Evolutionary conservation across 2,329 filamentous ascomycete species (phyloP).

Genomic region (Ophiostoma populinum): DNA sequence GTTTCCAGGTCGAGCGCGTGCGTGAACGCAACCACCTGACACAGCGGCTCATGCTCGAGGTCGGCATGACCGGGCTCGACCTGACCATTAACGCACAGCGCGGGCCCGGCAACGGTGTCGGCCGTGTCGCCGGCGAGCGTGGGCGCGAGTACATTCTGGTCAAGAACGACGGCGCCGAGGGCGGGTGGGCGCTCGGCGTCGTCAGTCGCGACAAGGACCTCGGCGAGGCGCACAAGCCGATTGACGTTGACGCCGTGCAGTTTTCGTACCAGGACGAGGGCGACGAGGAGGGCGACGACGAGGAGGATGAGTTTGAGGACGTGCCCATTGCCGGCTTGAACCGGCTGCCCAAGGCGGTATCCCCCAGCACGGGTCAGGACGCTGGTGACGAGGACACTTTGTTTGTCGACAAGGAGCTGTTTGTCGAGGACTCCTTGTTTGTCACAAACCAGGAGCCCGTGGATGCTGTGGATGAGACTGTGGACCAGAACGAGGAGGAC

Average conservation of each 20-base stretch:
- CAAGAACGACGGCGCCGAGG: conserved; percentile 86
- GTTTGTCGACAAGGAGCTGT: conserved; percentile 30
- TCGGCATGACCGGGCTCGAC: conserved; percentile 70
- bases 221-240: conserved; percentile 69
- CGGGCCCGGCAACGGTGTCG: conserved; percentile 24
- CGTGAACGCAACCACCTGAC: conserved; percentile 86
- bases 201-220: conserved; percentile 71
- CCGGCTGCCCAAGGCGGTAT: conserved; percentile 47
- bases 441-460: conserved; percentile 19
- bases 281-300: conserved; percentile 46
- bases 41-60: conserved; percentile 83
- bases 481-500: conserved; percentile 26
- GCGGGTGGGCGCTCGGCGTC: conserved; percentile 89
- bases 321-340: conserved; percentile 84
- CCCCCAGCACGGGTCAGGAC: too few species aligned
- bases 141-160: conserved; percentile 91
- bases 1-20: conserved; percentile 90
- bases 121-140: conserved; percentile 70
- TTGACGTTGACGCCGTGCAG: conserved; percentile 63
- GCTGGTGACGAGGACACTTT: conserved; percentile 38
- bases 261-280: conserved; percentile 38
- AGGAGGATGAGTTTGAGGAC: conserved; percentile 77
- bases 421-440: conserved; percentile 40
- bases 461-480: conserved; percentile 12
- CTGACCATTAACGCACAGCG: conserved; percentile 34